A percentile compares a stretch with the other conserved stretches of the same genome.
These are phyloP conservation scores for Phytophthora sojae DNA, from an alignment of 352 stramenopile species.

Conservation along the genomic window DNA sequence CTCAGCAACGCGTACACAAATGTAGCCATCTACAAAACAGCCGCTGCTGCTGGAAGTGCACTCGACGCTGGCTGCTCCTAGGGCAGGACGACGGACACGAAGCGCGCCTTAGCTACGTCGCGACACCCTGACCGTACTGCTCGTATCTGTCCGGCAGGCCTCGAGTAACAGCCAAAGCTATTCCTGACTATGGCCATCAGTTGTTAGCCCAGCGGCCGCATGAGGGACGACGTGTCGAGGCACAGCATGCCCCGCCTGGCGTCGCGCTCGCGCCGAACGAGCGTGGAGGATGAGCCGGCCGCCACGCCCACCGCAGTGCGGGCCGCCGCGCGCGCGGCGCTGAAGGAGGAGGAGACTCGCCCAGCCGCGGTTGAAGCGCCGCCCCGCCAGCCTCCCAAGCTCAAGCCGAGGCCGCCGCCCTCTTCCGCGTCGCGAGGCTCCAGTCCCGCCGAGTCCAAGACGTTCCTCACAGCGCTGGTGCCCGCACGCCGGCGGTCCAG, in stretches of 20 bases:
- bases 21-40: neutral
- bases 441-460: slow-evolving; percentile 27
- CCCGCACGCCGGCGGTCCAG: slow-evolving; percentile 21
- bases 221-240: slow-evolving; percentile 34
- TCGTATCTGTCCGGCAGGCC: too few species aligned
- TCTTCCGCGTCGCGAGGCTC: slow-evolving; percentile 7
- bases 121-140: too few species aligned
- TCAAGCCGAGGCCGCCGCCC: slow-evolving; percentile 24
- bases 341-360: slow-evolving; percentile 43
- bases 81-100: too few species aligned
- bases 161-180: slow-evolving; percentile 5
- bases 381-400: slow-evolving; percentile 15
- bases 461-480: slow-evolving; percentile 60
- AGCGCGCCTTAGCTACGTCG: too few species aligned
- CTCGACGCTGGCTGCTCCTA: too few species aligned
- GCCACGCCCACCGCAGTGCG: slow-evolving; percentile 25
- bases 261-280: slow-evolving; percentile 16
- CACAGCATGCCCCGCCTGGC: slow-evolving; percentile 15
- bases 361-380: slow-evolving; percentile 16
- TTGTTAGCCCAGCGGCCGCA: slow-evolving; percentile 6
- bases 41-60: too few species aligned
- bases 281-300: slow-evolving; percentile 19
- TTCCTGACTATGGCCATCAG: slow-evolving; percentile 12
- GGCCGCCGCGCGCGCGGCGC: slow-evolving; percentile 28
- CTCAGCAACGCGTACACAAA: neutral